phyloP scores from a whole-genome alignment of 2,329 filamentous ascomycete genomes.

The Alternaria viburni region DNA sequence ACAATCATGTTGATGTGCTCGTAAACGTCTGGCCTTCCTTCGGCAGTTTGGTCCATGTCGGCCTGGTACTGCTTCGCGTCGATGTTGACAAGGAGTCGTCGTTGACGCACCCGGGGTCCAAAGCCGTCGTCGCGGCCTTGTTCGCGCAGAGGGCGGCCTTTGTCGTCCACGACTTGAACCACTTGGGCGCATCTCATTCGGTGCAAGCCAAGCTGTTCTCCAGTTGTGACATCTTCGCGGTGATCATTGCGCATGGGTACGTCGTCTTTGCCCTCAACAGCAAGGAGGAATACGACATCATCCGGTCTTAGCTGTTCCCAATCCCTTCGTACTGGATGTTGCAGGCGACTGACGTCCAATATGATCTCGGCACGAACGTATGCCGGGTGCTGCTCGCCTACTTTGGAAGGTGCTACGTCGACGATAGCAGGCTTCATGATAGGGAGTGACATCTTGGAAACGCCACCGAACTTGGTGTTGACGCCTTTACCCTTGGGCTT shows the following conservation, averaged over 20 bases:
- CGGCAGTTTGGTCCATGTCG: conserved; percentile 70
- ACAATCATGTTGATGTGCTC: conserved; percentile 84
- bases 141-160: conserved; percentile 75
- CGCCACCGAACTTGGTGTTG: conserved; percentile 75
- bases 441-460: conserved; percentile 89
- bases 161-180: conserved; percentile 84
- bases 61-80: conserved; percentile 78
- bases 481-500: conserved; percentile 73
- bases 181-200: conserved; percentile 83
- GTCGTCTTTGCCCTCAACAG: conserved; percentile 68
- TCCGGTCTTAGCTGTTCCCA: conserved; percentile 89
- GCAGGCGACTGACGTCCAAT: conserved; percentile 81
- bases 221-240: conserved; percentile 54
- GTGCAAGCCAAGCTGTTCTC: conserved; percentile 70
- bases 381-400: conserved; percentile 84
- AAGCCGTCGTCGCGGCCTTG: conserved; percentile 68
- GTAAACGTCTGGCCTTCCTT: conserved; percentile 80
- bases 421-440: conserved; percentile 86
- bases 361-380: conserved; percentile 85
- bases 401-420: conserved; percentile 80
- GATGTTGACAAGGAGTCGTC: conserved; percentile 79
- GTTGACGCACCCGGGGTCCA: conserved; percentile 62
- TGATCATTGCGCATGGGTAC: conserved; percentile 63
- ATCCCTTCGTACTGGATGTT: conserved; percentile 76
- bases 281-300: conserved; percentile 87